Evolutionary conservation across 352 stramenopile species (phyloP).

Genomic region (Pythium brachiatum): DNA sequence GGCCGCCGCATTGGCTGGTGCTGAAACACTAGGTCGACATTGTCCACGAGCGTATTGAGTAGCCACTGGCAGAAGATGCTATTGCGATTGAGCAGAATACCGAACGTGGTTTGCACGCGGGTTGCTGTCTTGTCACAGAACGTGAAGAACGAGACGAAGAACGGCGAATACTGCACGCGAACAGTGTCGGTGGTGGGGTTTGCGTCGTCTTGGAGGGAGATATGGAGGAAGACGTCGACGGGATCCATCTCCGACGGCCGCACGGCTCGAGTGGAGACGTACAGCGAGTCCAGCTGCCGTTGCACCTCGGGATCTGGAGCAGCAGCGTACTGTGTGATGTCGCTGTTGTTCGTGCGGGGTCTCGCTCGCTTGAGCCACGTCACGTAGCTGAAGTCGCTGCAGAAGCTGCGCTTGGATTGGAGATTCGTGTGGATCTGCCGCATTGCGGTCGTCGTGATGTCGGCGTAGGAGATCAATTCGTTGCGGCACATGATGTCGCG

Average conservation of each 20-base stretch:
- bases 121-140: neutral
- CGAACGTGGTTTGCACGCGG: neutral
- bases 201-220: neutral
- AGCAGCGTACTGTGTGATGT: neutral
- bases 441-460: conserved; percentile 41
- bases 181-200: neutral
- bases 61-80: conserved; percentile 7
- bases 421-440: conserved; percentile 51
- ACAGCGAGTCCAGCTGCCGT: neutral
- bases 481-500: conserved; percentile 33
- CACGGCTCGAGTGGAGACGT: neutral
- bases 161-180: neutral
- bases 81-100: neutral
- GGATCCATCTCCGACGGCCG: neutral
- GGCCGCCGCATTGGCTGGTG: neutral
- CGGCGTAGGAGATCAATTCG: conserved; percentile 39
- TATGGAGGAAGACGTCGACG: neutral
- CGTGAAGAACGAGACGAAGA: neutral
- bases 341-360: neutral
- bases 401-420: conserved; percentile 27
- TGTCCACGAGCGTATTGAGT: neutral
- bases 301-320: neutral
- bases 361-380: conserved; percentile 33
- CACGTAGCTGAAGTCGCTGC: conserved; percentile 34
- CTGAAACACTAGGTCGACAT: neutral